A percentile compares a stretch with the other conserved stretches of the same genome.
Evolutionary conservation across 1,284 basidiomycete genomes (phyloP).

Genomic region (Irpex rosettiformis): DNA sequence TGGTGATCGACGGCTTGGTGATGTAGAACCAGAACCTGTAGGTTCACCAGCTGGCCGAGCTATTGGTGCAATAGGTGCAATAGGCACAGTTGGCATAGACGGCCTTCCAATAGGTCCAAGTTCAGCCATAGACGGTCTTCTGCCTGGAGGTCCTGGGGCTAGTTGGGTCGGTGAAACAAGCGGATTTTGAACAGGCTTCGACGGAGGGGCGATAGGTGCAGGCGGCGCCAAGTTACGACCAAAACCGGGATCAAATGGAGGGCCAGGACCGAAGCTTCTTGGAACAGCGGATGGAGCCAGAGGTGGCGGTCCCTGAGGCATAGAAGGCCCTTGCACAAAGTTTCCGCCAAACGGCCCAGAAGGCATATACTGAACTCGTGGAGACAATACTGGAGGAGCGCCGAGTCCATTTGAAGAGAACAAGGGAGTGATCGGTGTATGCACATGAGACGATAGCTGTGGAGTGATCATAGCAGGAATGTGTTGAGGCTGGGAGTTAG

Average conservation of each 20-base stretch:
- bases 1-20: constrained; percentile 61
- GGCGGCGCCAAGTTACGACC: constrained; percentile 36
- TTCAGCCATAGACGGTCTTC: constrained; percentile 34
- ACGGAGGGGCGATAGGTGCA: constrained; percentile 52
- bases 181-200: constrained; percentile 30
- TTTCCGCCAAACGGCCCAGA: constrained; percentile 43
- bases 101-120: constrained; percentile 65
- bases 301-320: constrained; percentile 39
- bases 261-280: constrained; percentile 42
- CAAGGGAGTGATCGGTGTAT: constrained; percentile 40
- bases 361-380: constrained; percentile 43
- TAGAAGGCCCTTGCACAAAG: constrained; percentile 42
- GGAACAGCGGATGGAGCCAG: constrained; percentile 53
- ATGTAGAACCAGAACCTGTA: constrained; percentile 57
- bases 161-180: constrained; percentile 37
- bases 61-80: constrained; percentile 32
- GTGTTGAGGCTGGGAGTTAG: constrained; percentile 29
- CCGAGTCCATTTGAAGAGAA: constrained; percentile 47
- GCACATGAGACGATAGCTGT: constrained; percentile 31
- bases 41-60: constrained; percentile 39
- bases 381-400: constrained; percentile 44
- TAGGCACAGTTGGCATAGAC: constrained; percentile 5
- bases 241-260: constrained; percentile 48
- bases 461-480: constrained; percentile 32
- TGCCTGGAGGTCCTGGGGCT: constrained; percentile 28